Evolutionary conservation across 805 yeast species (phyloP), one percentile per base, ranked within the genome.

Genomic region (Isabelozyma gotoi): DNA sequence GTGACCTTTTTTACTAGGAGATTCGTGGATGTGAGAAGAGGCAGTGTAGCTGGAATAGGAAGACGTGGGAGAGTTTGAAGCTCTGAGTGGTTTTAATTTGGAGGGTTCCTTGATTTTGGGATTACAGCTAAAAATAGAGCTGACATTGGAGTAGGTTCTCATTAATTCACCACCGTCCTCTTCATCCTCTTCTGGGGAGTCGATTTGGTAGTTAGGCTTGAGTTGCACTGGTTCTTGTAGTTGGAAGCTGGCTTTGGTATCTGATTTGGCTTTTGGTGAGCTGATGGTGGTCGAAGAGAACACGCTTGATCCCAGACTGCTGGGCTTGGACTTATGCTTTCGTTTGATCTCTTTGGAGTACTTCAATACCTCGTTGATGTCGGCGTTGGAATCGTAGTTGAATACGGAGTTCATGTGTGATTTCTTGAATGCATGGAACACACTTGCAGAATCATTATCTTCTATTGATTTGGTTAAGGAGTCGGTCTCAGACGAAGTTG

Each of bases 61-160:
- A 8, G 38, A 35, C 20, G 16, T 7, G 11, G 38, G 35, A n/a
- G 35, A n/a, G n/a, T n/a, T 24, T 10, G 29, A 24, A 24, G 29
- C 29, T 11, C 7, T 2, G 8, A 15, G n/a, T 11, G 34, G n/a
- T 14, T 32, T 32, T 12, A 14, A 32, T 14, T 32, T 32, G 8
- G 29, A 24, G 8, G 35, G 14, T 32, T 34, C 15, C 3, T 18
- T 14, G n/a, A 12, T 1, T 17, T 34, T 17, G n/a, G 16, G 42
- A 24, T 44, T 57, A 19, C 59, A 59, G 36, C 58, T 51, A 42
- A 60, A 60, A 33, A 60, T 60, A n/a, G 64, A 59, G 33, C 59
- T 58, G 24, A 57, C 61, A 36, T 60, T 55, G 14, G 64, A 59
- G 38, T 59, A 60, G 3, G 54, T 57, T 33, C 54, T 49, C 3